Percentiles rank a stretch among this genome's conserved stretches.
Conservation (phyloP, 2,329 filamentous ascomycete genomes). For the Bertia moriformis region DNA sequence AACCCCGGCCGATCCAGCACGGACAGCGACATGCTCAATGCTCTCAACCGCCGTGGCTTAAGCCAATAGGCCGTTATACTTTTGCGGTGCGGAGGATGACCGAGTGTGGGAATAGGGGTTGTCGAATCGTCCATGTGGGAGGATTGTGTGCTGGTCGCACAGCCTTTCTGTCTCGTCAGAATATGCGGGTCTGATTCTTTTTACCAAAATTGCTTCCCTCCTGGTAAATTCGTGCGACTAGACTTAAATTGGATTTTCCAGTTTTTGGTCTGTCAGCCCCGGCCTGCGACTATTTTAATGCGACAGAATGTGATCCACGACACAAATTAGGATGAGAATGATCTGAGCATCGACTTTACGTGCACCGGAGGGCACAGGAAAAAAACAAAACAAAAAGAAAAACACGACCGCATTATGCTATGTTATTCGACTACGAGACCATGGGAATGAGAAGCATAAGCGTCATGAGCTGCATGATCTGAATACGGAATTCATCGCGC, state of each 20-base stretch:
- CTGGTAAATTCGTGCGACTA: slow-evolving; percentile 5
- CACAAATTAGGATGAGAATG: too few species aligned
- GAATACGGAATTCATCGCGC: slow-evolving; percentile 5
- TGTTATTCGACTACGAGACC: background rate
- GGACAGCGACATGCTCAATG: slow-evolving; percentile 32
- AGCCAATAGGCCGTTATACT: slow-evolving; percentile 10
- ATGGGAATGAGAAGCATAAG: slow-evolving; percentile 12
- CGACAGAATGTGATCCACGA: background rate
- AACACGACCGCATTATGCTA: too few species aligned
- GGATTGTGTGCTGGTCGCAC: background rate
- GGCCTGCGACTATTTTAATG: background rate
- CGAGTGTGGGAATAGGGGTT: background rate
- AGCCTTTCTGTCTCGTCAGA: slow-evolving; percentile 3
- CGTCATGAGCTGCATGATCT: slow-evolving; percentile 16
- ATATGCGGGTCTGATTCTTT: slow-evolving; percentile 6
- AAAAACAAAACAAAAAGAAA: too few species aligned
- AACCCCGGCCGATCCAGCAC: slow-evolving; percentile 21
- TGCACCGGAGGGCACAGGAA: too few species aligned
- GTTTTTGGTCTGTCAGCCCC: too few species aligned
- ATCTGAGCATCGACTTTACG: too few species aligned
- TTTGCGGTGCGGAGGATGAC: background rate
- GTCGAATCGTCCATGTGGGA: slow-evolving; percentile 1
- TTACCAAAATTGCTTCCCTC: slow-evolving; percentile 3
- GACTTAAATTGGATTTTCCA: too few species aligned
- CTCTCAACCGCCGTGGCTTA: slow-evolving; percentile 22